Base-by-base conservation (phyloP, 257 asterid genomes). In the Gentiana dahurica region DNA sequence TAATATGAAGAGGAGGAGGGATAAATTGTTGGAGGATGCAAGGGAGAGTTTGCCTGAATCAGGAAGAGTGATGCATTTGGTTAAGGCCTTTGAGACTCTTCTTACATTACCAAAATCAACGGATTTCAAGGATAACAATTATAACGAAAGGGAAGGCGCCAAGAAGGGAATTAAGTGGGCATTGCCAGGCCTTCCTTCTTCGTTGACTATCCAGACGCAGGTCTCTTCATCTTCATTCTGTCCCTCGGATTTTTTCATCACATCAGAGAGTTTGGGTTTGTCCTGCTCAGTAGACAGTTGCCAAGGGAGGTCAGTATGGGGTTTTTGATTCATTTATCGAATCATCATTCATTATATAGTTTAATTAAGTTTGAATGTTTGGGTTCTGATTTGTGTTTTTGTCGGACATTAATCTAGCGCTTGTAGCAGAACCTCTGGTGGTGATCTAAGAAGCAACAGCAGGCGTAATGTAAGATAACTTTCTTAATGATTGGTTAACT, bases 51-150 rank as follows among this genome's bases (percentile, higher is more conserved):
- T 75, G 55, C 86, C 89, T 11, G 86, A 74, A 60, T 56, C 82
- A 5, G 88, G 94, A 70, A 79, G 82, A 70, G 97, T 86, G 77
- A 73, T 65, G 87, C 77, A 84, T 62, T 72, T 89, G 71, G 95
- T 89, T 36, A 70, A 81, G 81, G 95, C 89, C 0, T 89, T 89
- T 49, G 97, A 89, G 75, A 76, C 80, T 9, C 80, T 92, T 49
- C 62, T 70, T 4, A 33, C 78, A 59, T 63, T 79, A 8, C 78
- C 68, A 4, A 79, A 75, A 61, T 57, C 70, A 8, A 65, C 61
- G 5, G 79, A 65, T 68, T 66, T 73, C 2, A 81, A 69, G 53
- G 87, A 72, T 8, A 68, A 76, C 8, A 4, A 41, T 41, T 84
- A 50, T 49, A 74, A 73, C 54, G 86, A 73, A 65, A 54, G 24